Conservation (phyloP, 2,329 filamentous ascomycete genomes). For the Neodidymelliopsis sp. region DNA sequence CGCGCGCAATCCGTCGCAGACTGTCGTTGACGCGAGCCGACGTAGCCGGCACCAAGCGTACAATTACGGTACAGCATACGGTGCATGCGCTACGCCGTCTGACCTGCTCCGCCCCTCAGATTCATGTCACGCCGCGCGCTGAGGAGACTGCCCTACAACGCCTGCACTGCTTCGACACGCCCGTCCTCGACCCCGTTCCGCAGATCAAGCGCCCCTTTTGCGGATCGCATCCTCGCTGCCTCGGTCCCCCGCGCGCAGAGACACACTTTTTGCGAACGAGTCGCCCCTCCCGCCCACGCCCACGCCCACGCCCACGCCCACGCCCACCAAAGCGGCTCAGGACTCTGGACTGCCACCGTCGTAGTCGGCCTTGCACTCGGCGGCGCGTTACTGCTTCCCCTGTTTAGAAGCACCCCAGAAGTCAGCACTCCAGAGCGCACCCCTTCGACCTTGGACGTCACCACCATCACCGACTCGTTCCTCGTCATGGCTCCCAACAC, state of each 20-base stretch:
- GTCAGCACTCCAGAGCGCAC: conserved; percentile 12
- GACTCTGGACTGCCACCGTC: conserved; percentile 35
- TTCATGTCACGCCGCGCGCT: conserved; percentile 18
- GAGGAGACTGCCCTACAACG: conserved; percentile 12
- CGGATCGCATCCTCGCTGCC: conserved; percentile 17
- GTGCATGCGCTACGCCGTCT: conserved; percentile 14
- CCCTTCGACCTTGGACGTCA: conserved; percentile 27
- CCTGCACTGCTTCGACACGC: conserved; percentile 11
- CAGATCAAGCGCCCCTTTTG: conserved; percentile 23
- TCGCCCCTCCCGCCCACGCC: not conserved
- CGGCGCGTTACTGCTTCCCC: conserved; percentile 40
- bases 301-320: not conserved
- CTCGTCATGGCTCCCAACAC: conserved; percentile 51
- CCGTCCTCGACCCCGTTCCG: conserved; percentile 14
- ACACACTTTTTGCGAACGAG: conserved; percentile 18
- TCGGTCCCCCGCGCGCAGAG: conserved; percentile 16
- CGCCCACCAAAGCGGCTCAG: conserved; percentile 32
- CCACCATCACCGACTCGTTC: conserved; percentile 38
- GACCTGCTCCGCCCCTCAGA: conserved; percentile 17
- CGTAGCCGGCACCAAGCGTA: conserved; percentile 16
- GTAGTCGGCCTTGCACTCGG: conserved; percentile 44
- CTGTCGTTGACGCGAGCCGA: conserved; percentile 11
- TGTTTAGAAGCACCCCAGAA: conserved; percentile 20
- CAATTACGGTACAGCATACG: conserved; percentile 8
- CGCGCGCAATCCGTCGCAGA: conserved; percentile 6